These are phyloP conservation scores for Saturnispora silvae DNA, from an alignment of 805 yeast genomes.

Conservation along the genomic window DNA sequence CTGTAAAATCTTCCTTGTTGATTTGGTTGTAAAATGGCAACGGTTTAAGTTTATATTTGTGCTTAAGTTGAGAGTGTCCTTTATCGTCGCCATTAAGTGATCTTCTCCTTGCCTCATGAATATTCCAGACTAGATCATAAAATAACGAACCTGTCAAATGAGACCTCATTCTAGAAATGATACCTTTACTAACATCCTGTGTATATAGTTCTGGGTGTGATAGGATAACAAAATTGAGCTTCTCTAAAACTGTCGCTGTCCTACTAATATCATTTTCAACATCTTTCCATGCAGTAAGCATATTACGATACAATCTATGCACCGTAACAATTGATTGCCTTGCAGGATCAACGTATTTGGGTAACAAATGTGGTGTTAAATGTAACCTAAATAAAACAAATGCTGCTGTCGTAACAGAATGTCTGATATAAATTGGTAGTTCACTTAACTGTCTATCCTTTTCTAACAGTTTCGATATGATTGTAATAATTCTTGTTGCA, in stretches of 20 bases:
- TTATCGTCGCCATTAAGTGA: conserved; percentile 32
- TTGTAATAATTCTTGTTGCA: conserved; percentile 73
- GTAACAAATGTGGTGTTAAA: conserved; percentile 60
- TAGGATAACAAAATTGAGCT: conserved; percentile 73
- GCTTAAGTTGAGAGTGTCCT: conserved; percentile 1
- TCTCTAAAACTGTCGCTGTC: conserved; percentile 84
- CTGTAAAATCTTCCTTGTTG: conserved; percentile 77
- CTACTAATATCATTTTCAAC: conserved; percentile 85
- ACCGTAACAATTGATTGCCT: conserved; percentile 90
- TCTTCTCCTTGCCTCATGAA: conserved; percentile 85
- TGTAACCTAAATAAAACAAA: conserved; percentile 72
- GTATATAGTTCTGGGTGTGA: conserved; percentile 75
- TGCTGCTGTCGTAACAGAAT: conserved; percentile 74
- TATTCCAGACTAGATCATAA: conserved; percentile 87
- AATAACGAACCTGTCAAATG: conserved; percentile 86
- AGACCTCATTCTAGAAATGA: conserved; percentile 80
- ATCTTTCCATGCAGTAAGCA: conserved; percentile 83
- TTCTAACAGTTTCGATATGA: conserved; percentile 62
- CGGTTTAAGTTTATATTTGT: conserved; percentile 30
- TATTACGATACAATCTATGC: conserved; percentile 77
- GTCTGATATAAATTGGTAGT: conserved; percentile 77
- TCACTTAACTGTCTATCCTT: conserved; percentile 65
- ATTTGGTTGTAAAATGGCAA: conserved; percentile 86
- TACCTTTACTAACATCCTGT: conserved; percentile 52
- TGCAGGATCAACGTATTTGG: conserved; percentile 75